Conservation (phyloP, 768 basidiomycete genomes). For the Xerocomellus chrysenteron region DNA sequence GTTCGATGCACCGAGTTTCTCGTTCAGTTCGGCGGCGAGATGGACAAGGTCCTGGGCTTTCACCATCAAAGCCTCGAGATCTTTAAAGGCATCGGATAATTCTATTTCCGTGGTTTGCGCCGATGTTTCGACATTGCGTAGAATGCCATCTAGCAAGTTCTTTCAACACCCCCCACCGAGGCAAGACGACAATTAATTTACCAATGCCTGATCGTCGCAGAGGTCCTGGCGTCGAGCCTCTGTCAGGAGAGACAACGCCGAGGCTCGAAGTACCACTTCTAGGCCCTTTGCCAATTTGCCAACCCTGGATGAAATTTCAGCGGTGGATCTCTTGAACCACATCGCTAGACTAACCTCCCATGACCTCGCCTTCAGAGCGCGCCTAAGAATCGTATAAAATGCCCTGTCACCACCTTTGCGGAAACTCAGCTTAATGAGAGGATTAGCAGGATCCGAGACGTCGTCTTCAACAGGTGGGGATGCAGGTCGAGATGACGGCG, state of each 20-base stretch:
- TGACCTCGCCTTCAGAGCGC: conserved; percentile 62
- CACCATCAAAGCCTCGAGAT: conserved; percentile 87
- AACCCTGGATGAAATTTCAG: conserved; percentile 24
- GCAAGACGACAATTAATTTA: conserved; percentile 7
- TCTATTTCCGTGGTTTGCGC: conserved; percentile 61
- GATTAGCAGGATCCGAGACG: conserved; percentile 31
- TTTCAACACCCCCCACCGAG: conserved; percentile 2
- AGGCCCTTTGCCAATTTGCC: conserved; percentile 24
- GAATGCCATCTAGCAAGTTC: conserved; percentile 66
- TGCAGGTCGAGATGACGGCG: conserved; percentile 61
- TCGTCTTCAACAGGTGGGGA: conserved; percentile 41
- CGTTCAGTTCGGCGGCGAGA: conserved; percentile 84
- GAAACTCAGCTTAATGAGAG: conserved; percentile 82
- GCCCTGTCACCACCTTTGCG: conserved; percentile 85
- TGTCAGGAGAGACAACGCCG: conserved; percentile 15
- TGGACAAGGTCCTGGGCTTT: conserved; percentile 93
- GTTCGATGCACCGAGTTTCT: conserved; percentile 59
- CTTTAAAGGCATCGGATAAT: conserved; percentile 76
- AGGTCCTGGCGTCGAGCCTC: conserved; percentile 14
- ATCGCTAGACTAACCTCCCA: conserved; percentile 59
- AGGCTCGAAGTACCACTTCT: conserved; percentile 25
- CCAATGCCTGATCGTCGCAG: conserved; percentile 31
- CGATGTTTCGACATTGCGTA: conserved; percentile 70
- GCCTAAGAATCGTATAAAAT: conserved; percentile 77
- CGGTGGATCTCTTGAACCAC: not conserved